Base-by-base conservation (phyloP, 2,329 filamentous ascomycete species). In the Colletotrichum limetticola region DNA sequence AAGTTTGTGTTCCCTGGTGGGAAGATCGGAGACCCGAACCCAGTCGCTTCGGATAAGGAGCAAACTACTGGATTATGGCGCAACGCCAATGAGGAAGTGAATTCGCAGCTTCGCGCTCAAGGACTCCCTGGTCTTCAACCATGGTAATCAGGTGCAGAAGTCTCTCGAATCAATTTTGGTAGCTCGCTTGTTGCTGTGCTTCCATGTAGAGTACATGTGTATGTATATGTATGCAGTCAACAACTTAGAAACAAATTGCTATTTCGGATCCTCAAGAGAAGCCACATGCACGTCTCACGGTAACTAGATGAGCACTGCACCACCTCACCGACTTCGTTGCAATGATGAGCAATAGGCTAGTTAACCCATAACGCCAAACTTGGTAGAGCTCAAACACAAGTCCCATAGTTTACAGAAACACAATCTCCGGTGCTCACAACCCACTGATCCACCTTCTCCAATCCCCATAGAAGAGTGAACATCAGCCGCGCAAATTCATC, bases 61-160 rank as follows among this genome's bases (percentile, higher is more conserved):
- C 72, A 75, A 11, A 57, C 53, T 1, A n/a, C 32, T 53, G 64
- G 32, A 1, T 52, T 77, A 9, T 77, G 76, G 76, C 61, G 75
- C 1, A 69, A 32, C 14, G 72, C 74, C 2, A 68, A 49, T 2
- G 28, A 46, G 1, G 68, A 74, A 49, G 53, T 76, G 57, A 70
- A 74, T 24, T 60, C 5, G 37, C 28, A 66, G 1, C 3, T 74
- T 0, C 22, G 37, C 0, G 52, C 63, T 5, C 67, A 63, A 4
- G 26, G 53, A 9, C 16, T 74, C 0, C 26, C 67, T 7, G 2
- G 22, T 8, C 5, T 74, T 7, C 26, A 55, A 24, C 16, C 6
- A 5, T 70, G 61, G 71, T 70, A 56, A 72, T 24, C 5, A 42
- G 37, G 5, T 5, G 37, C 16, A 0, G 14, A 16, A 42, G 37